Percentiles rank a stretch among this genome's conserved stretches.
Conservation (phyloP, 768 basidiomycete species). For the Gloeophyllum trabeum region DNA sequence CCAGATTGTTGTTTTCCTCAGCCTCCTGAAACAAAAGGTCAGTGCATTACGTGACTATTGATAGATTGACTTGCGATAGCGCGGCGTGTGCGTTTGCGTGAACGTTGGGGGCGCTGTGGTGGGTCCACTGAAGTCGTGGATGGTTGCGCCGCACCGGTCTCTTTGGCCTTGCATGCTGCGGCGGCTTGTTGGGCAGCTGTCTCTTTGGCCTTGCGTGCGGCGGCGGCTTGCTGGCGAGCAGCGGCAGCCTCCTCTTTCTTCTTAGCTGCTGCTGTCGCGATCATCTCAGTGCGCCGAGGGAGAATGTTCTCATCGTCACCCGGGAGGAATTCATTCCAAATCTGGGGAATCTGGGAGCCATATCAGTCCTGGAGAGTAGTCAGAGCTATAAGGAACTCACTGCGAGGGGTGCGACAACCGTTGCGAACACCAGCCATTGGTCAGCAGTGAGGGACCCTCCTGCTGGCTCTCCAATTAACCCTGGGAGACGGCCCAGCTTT, state of each 20-base stretch:
- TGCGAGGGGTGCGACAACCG: constrained; percentile 17
- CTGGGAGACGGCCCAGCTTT: constrained; percentile 12
- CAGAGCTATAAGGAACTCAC: constrained; percentile 9
- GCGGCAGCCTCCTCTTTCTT: not conserved
- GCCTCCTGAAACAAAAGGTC: too few species aligned
- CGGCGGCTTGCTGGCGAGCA: not conserved
- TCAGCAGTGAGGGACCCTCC: constrained; percentile 24
- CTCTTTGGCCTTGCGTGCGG: not conserved
- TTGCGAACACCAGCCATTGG: constrained; percentile 19
- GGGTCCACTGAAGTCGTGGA: too few species aligned
- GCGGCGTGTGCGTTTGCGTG: too few species aligned
- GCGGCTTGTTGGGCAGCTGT: not conserved
- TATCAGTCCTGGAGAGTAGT: not conserved
- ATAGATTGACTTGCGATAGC: too few species aligned
- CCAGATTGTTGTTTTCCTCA: too few species aligned
- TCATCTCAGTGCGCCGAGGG: not conserved
- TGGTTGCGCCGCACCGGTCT: not conserved
- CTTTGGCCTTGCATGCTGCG: not conserved
- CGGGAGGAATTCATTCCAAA: not conserved
- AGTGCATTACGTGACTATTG: too few species aligned
- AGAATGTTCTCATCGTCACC: not conserved
- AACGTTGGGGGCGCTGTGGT: not conserved
- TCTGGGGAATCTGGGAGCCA: not conserved
- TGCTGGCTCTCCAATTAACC: constrained; percentile 17
- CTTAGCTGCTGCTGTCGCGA: not conserved